A percentile compares a stretch with the other conserved stretches of the same genome.
These are phyloP conservation scores for Gossypium arboreum DNA, from an alignment of 345 rosid genomes.

Conservation along the genomic window DNA sequence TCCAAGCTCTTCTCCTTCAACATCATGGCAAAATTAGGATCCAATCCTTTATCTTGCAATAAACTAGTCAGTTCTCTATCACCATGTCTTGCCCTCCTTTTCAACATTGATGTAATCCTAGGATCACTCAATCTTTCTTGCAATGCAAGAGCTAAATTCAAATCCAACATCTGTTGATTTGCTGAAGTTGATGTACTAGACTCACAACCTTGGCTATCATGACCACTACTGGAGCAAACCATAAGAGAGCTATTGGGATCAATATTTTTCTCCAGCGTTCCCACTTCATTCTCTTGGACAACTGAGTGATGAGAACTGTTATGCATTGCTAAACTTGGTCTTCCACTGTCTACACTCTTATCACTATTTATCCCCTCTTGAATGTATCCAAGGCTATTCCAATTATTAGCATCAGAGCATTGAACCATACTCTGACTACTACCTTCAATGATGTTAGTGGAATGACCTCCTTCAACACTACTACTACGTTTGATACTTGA, in stretches of 20 bases:
- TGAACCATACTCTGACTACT: slow-evolving; percentile 43
- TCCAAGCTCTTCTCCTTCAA: slow-evolving; percentile 93
- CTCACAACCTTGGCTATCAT: slow-evolving; percentile 91
- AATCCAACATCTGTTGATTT: slow-evolving; percentile 76
- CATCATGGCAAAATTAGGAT: slow-evolving; percentile 99
- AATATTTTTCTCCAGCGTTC: slow-evolving; percentile 57
- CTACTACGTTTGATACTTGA: slow-evolving; percentile 92
- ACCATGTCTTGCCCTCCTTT: slow-evolving; percentile 74
- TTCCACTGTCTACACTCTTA: slow-evolving; percentile 91
- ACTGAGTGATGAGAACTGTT: slow-evolving; percentile 92
- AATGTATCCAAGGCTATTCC: slow-evolving; percentile 48
- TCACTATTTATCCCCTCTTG: slow-evolving; percentile 85
- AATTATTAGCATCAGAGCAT: slow-evolving; percentile 48
- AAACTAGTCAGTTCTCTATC: slow-evolving; percentile 78
- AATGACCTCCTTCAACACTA: slow-evolving; percentile 77
- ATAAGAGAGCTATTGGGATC: slow-evolving; percentile 56
- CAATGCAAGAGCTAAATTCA: slow-evolving; percentile 78
- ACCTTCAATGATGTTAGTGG: slow-evolving; percentile 57
- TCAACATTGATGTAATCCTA: slow-evolving; percentile 78
- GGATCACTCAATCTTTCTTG: slow-evolving; percentile 92
- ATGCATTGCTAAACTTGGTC: slow-evolving; percentile 82
- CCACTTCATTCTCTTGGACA: slow-evolving; percentile 82
- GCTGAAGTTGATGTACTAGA: slow-evolving; percentile 84
- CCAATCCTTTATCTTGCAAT: slow-evolving; percentile 96
- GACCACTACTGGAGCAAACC: slow-evolving; percentile 82